Evolutionary conservation across 2,329 filamentous ascomycete species (phyloP).

Genomic region (Sporothrix luriei): DNA sequence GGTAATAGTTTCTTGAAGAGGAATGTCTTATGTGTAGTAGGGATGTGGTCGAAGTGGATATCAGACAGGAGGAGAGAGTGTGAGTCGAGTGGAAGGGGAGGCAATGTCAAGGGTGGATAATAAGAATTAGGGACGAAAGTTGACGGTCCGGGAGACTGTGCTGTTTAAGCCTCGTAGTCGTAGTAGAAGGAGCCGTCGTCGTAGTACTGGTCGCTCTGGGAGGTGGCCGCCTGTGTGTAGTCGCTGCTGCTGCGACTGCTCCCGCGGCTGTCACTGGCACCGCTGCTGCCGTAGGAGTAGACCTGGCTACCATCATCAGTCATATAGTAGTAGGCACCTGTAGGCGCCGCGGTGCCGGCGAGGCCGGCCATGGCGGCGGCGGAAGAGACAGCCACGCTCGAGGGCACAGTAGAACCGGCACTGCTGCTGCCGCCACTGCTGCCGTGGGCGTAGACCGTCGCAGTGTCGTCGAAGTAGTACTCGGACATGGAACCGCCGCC

Average conservation of each 20-base stretch:
- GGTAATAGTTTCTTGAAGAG: conserved; percentile 4
- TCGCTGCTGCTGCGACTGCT: conserved; percentile 35
- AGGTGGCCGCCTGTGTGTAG: conserved; percentile 20
- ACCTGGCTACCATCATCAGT: conserved; percentile 20
- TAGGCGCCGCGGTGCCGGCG: not conserved
- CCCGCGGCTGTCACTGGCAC: not conserved
- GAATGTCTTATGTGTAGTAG: not conserved
- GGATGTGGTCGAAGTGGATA: conserved; percentile 21
- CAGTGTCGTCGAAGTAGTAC: conserved; percentile 27
- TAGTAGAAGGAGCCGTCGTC: conserved; percentile 34
- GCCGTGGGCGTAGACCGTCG: conserved; percentile 20
- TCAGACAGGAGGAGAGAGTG: conserved; percentile 20
- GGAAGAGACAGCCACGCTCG: not conserved
- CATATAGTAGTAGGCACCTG: conserved; percentile 23
- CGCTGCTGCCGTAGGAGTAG: conserved; percentile 26
- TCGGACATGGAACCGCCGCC: conserved; percentile 18
- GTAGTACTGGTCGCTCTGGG: conserved; percentile 29
- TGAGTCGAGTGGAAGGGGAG: not conserved
- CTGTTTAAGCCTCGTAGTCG: conserved; percentile 30
- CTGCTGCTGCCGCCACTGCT: conserved; percentile 21
- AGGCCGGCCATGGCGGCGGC: not conserved
- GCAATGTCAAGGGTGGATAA: not conserved
- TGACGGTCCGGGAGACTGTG: not conserved
- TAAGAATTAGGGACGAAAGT: not conserved
- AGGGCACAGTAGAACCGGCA: conserved; percentile 1